Evolutionary conservation across 768 basidiomycete species (phyloP).

Genomic region (Lactarius vividus): DNA sequence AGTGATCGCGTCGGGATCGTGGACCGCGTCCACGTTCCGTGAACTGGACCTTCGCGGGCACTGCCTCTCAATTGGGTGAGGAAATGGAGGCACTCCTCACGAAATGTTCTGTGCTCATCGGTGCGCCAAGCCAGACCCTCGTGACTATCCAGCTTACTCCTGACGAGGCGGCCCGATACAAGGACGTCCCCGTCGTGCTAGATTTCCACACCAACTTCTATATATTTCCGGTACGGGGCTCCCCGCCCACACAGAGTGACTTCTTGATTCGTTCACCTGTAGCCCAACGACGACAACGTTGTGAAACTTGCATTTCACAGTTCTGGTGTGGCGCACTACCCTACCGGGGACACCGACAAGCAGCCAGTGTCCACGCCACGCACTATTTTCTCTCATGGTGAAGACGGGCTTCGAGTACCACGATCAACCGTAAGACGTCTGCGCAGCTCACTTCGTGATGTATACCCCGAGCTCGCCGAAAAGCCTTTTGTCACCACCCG

Average conservation of each 20-base stretch:
- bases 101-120: background rate
- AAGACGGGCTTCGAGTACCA: conserved; percentile 65
- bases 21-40: conserved; percentile 82
- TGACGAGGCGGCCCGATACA: conserved; percentile 65
- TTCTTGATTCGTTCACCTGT: background rate
- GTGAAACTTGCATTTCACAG: conserved; percentile 79
- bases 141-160: conserved; percentile 70
- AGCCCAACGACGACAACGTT: conserved; percentile 68
- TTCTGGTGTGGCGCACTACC: conserved; percentile 61
- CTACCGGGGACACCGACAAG: conserved; percentile 29
- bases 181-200: conserved; percentile 62
- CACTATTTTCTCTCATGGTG: conserved; percentile 60
- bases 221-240: conserved; percentile 65
- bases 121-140: conserved; percentile 62
- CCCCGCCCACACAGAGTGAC: background rate
- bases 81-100: background rate
- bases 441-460: conserved; percentile 47
- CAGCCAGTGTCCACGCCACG: conserved; percentile 68
- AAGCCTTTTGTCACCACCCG: conserved; percentile 72
- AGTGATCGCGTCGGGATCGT: conserved; percentile 73
- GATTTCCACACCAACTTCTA: conserved; percentile 78
- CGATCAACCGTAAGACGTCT: conserved; percentile 48
- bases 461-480: conserved; percentile 77
- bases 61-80: conserved; percentile 79
- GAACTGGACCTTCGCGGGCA: conserved; percentile 47